phyloP scores from a whole-genome alignment of 2,329 filamentous ascomycete species.

The Botryotinia globosa region DNA sequence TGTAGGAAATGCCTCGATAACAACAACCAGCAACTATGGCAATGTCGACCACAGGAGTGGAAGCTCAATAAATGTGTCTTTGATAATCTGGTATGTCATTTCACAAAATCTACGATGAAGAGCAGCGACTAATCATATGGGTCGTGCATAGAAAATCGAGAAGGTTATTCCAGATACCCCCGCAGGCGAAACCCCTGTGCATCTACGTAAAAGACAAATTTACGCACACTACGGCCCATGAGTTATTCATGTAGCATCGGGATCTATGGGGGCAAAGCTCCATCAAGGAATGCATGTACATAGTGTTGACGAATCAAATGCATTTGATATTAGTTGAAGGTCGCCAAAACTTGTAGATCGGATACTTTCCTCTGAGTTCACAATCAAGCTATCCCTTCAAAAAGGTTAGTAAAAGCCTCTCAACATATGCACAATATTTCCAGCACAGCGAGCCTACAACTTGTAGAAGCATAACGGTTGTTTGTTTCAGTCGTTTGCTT shows the following conservation, averaged over 20 bases:
- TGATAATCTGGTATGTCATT: conserved; percentile 77
- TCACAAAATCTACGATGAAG: not conserved
- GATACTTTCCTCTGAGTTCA: too few relatives aligned
- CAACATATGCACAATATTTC: too few relatives aligned
- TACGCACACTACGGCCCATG: conserved; percentile 32
- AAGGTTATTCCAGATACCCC: conserved; percentile 77
- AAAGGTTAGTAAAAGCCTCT: too few relatives aligned
- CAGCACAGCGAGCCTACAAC: too few relatives aligned
- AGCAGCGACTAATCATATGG: not conserved
- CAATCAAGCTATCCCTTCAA: too few relatives aligned
- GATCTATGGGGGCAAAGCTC: too few relatives aligned
- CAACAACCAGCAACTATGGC: conserved; percentile 97
- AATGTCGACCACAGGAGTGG: conserved; percentile 86
- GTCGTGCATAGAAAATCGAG: conserved; percentile 63
- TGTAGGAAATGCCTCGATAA: conserved; percentile 81
- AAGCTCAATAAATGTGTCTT: conserved; percentile 93
- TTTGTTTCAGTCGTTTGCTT: too few relatives aligned
- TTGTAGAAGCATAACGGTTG: too few relatives aligned
- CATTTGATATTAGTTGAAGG: too few relatives aligned
- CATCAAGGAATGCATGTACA: conserved; percentile 17
- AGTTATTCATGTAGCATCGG: not conserved
- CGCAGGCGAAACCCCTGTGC: conserved; percentile 66
- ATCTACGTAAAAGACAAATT: conserved; percentile 65
- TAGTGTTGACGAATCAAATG: not conserved
- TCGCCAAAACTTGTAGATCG: too few relatives aligned